Evolutionary conservation across 2,329 filamentous ascomycete species (phyloP), one percentile per base, ranked within the genome.

Genomic region (Grosmannia huntii): DNA sequence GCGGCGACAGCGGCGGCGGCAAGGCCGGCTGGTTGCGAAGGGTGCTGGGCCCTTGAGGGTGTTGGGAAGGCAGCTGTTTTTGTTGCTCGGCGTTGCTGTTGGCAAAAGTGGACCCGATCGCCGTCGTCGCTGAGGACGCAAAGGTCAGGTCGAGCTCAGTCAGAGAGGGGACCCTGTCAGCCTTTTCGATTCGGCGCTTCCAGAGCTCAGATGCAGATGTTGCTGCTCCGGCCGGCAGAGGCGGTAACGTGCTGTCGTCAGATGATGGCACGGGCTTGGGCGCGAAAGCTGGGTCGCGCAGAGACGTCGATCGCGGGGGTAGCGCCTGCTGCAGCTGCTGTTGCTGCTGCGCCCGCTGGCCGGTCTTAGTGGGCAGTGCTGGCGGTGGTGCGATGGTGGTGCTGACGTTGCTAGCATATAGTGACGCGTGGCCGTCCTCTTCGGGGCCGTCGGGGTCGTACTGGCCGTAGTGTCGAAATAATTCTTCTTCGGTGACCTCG

Each of bases 121-220:
- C 28, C 16, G 55, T 25, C 14, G 23, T 44, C 4, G 53, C 21
- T 4, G 51, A 38, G 27, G 54, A 33, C 38, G 53, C 48, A 49
- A 53, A 44, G 75, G 73, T 65, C 57, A 82, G 69, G 60, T 76
- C 76, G 55, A 82, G 72, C 59, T 75, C 73, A 10, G 76, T 68
- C 5, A 81, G 71, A 53, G 75, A 72, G 38, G 76, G 66, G 60
- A 68, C 73, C 56, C 71, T 71, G 57, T 80, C 76, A 57, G 71
- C 71, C 65, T 76, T 81, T 28, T 74, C 68, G 16, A 77, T 79
- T 52, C 79, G 74, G 56, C 79, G 72, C 59, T 74, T 73, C 78
- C 78, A 81, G 36, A 76, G 69, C 61, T 74, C 69, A 9, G 65
- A 61, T 59, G 61, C 16, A 14, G 64, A 51, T 52, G 63, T 33